phyloP scores from a whole-genome alignment of 352 stramenopile genomes.

The Phytophthora pini region DNA sequence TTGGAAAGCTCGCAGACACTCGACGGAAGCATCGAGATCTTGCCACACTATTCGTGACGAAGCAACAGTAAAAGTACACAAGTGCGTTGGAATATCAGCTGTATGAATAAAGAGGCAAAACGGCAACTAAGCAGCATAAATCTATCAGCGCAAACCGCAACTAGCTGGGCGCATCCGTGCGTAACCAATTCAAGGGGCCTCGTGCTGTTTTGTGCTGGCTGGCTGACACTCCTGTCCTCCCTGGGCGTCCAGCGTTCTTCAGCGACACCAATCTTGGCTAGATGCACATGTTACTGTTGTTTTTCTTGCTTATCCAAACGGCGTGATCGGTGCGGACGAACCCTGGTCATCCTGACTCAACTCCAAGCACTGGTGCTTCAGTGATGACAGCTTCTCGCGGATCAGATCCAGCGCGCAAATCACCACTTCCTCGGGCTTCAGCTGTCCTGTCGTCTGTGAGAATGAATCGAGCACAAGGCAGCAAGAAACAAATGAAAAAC shows the following conservation, averaged over 20 bases:
- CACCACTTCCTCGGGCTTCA: constrained; percentile 87
- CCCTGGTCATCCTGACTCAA: constrained; percentile 83
- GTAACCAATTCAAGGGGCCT: constrained; percentile 10
- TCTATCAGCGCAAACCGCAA: constrained; percentile 35
- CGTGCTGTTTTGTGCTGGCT: constrained; percentile 9
- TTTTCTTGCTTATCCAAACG: constrained; percentile 68
- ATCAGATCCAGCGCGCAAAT: constrained; percentile 89
- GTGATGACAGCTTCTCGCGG: constrained; percentile 83
- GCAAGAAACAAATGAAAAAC: constrained; percentile 10
- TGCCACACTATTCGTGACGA: constrained; percentile 65
- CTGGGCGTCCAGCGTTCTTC: constrained; percentile 3
- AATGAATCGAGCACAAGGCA: background rate
- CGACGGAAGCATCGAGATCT: constrained; percentile 59
- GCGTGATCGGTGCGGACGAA: constrained; percentile 71
- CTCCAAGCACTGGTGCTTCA: constrained; percentile 89
- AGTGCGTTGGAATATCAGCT: constrained; percentile 16
- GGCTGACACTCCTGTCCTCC: constrained; percentile 4
- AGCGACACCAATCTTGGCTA: constrained; percentile 18
- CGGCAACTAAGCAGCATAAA: constrained; percentile 31
- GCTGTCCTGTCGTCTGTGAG: constrained; percentile 77
- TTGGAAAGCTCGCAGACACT: constrained; percentile 61
- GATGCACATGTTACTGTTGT: constrained; percentile 22
- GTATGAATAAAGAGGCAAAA: constrained; percentile 43
- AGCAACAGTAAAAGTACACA: background rate
- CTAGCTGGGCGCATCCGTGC: constrained; percentile 19